Evolutionary conservation across 495 filamentous ascomycete genomes (phyloP).

Genomic region (Mytilinidion resinicola): DNA sequence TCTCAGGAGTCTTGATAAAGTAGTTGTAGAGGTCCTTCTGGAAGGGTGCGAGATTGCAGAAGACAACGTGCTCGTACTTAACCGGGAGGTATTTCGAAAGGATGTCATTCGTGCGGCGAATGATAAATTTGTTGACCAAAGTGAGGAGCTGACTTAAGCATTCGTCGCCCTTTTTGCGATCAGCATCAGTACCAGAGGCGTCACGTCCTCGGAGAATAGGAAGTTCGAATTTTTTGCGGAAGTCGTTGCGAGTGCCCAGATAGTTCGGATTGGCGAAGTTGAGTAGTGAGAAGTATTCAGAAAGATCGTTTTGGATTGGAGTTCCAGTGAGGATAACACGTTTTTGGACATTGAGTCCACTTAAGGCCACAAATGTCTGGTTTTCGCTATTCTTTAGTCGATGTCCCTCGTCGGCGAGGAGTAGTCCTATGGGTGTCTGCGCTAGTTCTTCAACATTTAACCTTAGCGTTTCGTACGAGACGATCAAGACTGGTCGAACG

Average conservation of each 20-base stretch:
- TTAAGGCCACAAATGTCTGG: conserved; percentile 86
- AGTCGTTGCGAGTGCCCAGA: conserved; percentile 82
- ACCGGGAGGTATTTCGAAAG: conserved; percentile 95
- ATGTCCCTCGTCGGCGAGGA: conserved; percentile 98
- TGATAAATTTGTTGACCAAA: conserved; percentile 97
- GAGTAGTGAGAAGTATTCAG: conserved; percentile 93
- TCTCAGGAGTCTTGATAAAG: conserved; percentile 93
- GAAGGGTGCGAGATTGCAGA: conserved; percentile 92
- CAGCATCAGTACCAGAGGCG: conserved; percentile 77
- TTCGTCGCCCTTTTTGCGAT: conserved; percentile 78
- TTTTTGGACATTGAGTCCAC: conserved; percentile 80
- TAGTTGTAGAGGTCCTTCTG: conserved; percentile 91
- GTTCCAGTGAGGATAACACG: conserved; percentile 95
- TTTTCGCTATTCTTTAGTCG: conserved; percentile 97
- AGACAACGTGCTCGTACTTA: conserved; percentile 99
- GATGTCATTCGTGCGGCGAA: conserved; percentile 95
- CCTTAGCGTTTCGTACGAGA: conserved; percentile 94
- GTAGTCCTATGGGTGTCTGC: conserved; percentile 79
- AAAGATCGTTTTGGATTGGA: conserved; percentile 95
- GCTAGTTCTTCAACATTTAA: conserved; percentile 84
- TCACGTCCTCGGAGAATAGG: conserved; percentile 92
- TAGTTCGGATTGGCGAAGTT: conserved; percentile 95
- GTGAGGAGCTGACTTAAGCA: conserved; percentile 71
- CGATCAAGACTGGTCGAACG: conserved; percentile 94
- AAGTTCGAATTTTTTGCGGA: conserved; percentile 89